Base-by-base conservation (phyloP, 352 stramenopile species). In the Pythium utonaiense region DNA sequence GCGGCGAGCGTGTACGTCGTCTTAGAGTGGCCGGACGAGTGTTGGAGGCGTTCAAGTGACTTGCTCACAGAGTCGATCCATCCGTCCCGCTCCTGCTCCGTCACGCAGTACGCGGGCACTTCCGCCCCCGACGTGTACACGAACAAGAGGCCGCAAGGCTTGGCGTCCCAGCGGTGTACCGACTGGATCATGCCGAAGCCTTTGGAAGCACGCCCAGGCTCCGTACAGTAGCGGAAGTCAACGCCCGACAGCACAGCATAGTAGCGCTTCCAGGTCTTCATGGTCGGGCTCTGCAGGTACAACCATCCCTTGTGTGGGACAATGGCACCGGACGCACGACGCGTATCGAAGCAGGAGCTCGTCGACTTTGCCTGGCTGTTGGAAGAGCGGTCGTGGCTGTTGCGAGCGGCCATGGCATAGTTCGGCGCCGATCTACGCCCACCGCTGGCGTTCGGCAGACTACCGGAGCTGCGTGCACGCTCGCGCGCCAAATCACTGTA, bases 171-270 rank as follows among this genome's bases (percentile, higher is more conserved):
- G 4, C 53, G 60, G 3, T 75, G 61, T 3, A 80, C 67, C 1
- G 70, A 65, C 57, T 75, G 67, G 41, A 93, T 24, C n/a, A 82
- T 68, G 24, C 77, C 81, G 41, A 89, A 91, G 7, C 78, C 78
- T 34, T 88, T 88, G 1, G 81, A 82, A 10, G 78, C 61, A n/a
- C 88, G 77, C 0, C 83, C 83, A 1, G 70, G 69, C 1, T 75
- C 80, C 25, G 82, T 77, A 57, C 76, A 83, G 75, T 86, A 91
- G 60, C 85, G 84, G 50, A 93, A 91, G 38, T 93, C 81, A 3
- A 80, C 58, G 0, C 83, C 83, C 0, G 83, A 88, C 3, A 91
- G 64, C 45, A 88, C 78, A 0, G 80, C 83, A 49, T 83, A 89
- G 49, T 86, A 86, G 10, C 73, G 73, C 55, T 90, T 91, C 83